Percentiles rank a stretch among this genome's conserved stretches.
Conservation (phyloP, 202 grass and related monocot genomes). For the Zoysia matrella region DNA sequence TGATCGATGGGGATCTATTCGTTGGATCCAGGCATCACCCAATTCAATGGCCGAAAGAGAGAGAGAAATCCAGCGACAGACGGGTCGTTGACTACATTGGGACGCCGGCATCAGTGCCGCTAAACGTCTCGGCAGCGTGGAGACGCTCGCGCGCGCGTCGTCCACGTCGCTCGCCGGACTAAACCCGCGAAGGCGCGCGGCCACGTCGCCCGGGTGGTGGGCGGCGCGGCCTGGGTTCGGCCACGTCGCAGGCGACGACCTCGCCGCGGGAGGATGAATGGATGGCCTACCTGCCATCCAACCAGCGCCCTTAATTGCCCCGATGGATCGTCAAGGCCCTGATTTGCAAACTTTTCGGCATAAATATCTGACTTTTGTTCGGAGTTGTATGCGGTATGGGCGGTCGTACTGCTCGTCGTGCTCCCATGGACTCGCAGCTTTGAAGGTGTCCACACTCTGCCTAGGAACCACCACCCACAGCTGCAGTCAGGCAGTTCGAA, state of each 20-base stretch:
- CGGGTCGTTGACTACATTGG: too few species aligned
- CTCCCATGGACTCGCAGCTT: background rate
- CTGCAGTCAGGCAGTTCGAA: background rate
- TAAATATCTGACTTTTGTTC: background rate
- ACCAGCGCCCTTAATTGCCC: slow-evolving; percentile 37
- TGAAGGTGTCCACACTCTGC: background rate
- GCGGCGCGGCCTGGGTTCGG: slow-evolving; percentile 17
- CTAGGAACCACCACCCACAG: background rate
- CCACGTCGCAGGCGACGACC: slow-evolving; percentile 44
- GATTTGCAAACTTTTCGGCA: slow-evolving; percentile 39
- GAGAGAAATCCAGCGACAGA: too few species aligned
- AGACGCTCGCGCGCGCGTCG: background rate
- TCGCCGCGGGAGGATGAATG: background rate
- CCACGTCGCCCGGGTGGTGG: slow-evolving; percentile 33
- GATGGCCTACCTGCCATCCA: slow-evolving; percentile 24
- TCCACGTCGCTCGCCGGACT: slow-evolving; percentile 10
- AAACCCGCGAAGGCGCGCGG: slow-evolving; percentile 28
- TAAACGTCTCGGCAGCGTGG: slow-evolving; percentile 4
- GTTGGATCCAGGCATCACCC: slow-evolving; percentile 20
- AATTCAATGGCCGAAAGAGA: slow-evolving; percentile 35
- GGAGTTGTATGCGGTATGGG: background rate
- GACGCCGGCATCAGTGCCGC: slow-evolving; percentile 22
- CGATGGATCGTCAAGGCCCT: background rate
- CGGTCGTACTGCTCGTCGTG: background rate
- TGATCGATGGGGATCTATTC: background rate